Evolutionary conservation across 768 basidiomycete species (phyloP).

Genomic region (Suillus tomentosus): DNA sequence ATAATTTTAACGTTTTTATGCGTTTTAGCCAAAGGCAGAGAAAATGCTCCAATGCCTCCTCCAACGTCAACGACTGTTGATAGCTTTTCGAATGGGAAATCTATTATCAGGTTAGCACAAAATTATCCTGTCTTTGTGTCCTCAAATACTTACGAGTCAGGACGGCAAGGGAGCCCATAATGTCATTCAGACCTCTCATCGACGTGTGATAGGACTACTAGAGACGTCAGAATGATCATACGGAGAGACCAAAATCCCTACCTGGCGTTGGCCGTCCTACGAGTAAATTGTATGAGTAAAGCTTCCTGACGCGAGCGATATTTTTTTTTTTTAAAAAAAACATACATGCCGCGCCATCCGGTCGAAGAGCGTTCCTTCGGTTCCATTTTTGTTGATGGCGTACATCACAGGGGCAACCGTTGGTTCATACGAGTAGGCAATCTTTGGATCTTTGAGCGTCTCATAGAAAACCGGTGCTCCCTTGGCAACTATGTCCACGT

Average conservation of each 20-base stretch:
- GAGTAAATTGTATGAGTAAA: not conserved
- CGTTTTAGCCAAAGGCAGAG: conserved; percentile 30
- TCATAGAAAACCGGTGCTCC: conserved; percentile 30
- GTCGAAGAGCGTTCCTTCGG: conserved; percentile 26
- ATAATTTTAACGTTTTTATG: conserved; percentile 32
- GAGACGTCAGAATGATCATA: not conserved
- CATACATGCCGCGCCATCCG: conserved; percentile 26
- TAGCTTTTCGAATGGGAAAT: conserved; percentile 9
- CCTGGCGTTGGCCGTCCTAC: conserved; percentile 24
- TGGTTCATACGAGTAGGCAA: conserved; percentile 24
- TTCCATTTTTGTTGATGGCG: conserved; percentile 21
- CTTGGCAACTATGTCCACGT: conserved; percentile 20
- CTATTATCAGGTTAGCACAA: no score
- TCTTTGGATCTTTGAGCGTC: conserved; percentile 26
- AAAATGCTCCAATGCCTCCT: conserved; percentile 34
- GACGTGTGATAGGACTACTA: conserved; percentile 24
- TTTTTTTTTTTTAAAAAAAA: no score
- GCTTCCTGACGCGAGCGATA: not conserved
- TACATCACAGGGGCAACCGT: conserved; percentile 25
- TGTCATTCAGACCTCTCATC: conserved; percentile 24
- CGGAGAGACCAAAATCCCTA: conserved; percentile 7
- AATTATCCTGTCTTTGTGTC: no score
- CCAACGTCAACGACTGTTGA: conserved; percentile 37
- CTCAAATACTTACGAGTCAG: no score
- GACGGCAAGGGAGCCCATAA: conserved; percentile 27